phyloP scores from a whole-genome alignment of 306 rosid species.

The Argentina anserina region DNA sequence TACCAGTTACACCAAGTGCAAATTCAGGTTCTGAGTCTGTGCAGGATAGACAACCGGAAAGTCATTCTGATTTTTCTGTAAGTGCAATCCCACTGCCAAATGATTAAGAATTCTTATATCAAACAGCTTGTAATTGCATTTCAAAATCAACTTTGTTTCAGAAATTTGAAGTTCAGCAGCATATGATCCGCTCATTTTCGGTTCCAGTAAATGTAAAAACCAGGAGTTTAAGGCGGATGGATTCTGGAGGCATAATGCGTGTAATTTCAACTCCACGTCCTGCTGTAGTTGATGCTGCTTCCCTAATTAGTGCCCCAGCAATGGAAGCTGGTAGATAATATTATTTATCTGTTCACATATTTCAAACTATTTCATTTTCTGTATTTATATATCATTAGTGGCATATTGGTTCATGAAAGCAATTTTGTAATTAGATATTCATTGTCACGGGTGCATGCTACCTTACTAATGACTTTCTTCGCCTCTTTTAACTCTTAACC shows the following conservation, averaged over 20 bases:
- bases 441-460: background rate
- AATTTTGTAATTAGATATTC: background rate
- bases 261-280: slow-evolving; percentile 56
- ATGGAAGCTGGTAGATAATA: slow-evolving; percentile 48
- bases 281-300: slow-evolving; percentile 34
- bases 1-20: slow-evolving; percentile 70
- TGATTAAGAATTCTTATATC: background rate
- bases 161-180: slow-evolving; percentile 49
- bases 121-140: background rate
- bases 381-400: background rate
- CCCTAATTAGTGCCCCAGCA: slow-evolving; percentile 35
- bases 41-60: slow-evolving; percentile 38
- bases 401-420: background rate
- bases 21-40: slow-evolving; percentile 32
- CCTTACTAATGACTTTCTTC: background rate
- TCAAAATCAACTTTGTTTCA: slow-evolving; percentile 31
- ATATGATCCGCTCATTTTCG: slow-evolving; percentile 69
- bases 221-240: slow-evolving; percentile 44
- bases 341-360: background rate
- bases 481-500: background rate
- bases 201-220: slow-evolving; percentile 62
- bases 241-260: slow-evolving; percentile 66
- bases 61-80: slow-evolving; percentile 45
- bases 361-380: background rate
- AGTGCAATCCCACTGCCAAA: slow-evolving; percentile 15